Base-by-base conservation (phyloP, 768 basidiomycete species). In the Calvatia gigantea region DNA sequence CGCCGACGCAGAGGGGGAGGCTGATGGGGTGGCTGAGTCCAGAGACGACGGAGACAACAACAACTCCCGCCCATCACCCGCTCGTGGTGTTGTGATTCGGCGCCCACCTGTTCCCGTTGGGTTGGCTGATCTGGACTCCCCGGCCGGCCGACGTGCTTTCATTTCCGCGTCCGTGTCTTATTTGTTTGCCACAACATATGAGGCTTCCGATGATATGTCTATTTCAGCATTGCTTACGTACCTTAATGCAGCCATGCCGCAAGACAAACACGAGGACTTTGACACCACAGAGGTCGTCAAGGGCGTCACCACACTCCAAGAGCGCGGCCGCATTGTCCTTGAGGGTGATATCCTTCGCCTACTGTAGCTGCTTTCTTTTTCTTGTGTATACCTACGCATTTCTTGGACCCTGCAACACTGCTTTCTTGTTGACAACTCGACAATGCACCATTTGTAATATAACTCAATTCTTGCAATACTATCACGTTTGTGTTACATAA, bases 201-300 rank as follows among this genome's bases (percentile, higher is more conserved):
- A 82, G 57, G 61, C 73, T 14, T 69, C 77, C 21, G 88, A 90
- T 68, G 85, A 88, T 58, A 74, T 91, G 72, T 81, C 81, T 6
- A 83, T 91, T 63, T 85, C 85, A 2, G 71, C 85, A 7, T 72
- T 91, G 23, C 71, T 91, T 31, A 78, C 84, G 3, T 89, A 87
- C 67, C 75, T 91, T 54, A 90, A 90, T 62, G 82, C 87, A 2
- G 87, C 87, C 4, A 80, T 90, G 72, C 89, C 89, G 3, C 75
- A 73, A 25, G 88, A 89, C 65, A 90, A 90, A 69, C 83, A 89
- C 64, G 88, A 90, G 71, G 88, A 91, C 60, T 91, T 88, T 58
- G 88, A 91, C 67, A 88, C 86, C 11, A 76, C 77, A 1, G 89
- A 91, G 69, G 86, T 91, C 15, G 77, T 77, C 5, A 74, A 75